Evolutionary conservation across 345 rosid genomes (phyloP).

Genomic region (Mallotus nudiflorus): DNA sequence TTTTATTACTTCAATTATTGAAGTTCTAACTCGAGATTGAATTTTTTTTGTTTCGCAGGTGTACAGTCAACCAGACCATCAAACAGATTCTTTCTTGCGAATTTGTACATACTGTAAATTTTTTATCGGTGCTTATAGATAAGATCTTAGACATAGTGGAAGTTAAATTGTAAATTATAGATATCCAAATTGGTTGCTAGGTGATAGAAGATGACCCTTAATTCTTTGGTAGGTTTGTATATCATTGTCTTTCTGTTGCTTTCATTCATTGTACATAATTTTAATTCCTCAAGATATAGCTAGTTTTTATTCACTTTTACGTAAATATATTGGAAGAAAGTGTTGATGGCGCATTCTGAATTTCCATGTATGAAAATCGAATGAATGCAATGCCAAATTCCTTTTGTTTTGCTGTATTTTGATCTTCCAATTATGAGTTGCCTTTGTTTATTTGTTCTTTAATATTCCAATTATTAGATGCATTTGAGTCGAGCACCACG

Average conservation of each 20-base stretch:
- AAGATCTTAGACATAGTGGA: constrained; percentile 10
- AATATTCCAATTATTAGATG: too few species aligned
- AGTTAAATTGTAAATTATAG: constrained; percentile 25
- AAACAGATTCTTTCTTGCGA: constrained; percentile 36
- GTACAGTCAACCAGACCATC: constrained; percentile 20
- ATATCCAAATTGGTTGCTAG: constrained; percentile 10
- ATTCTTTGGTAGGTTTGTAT: constrained; percentile 25
- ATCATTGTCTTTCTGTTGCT: constrained; percentile 10
- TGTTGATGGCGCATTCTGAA: neutral
- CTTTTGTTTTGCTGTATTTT: too few species aligned
- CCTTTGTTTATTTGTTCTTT: too few species aligned
- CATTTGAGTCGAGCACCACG: too few species aligned
- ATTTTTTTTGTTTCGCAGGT: constrained; percentile 24
- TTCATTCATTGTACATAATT: constrained; percentile 15
- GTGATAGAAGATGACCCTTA: constrained; percentile 8
- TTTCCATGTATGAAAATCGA: too few species aligned
- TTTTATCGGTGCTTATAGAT: constrained; percentile 2
- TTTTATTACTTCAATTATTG: neutral
- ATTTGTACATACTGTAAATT: constrained; percentile 42
- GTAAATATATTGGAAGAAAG: neutral
- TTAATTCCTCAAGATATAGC: neutral
- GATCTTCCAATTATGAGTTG: too few species aligned
- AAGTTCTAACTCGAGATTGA: neutral
- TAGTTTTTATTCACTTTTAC: neutral
- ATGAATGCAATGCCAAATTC: too few species aligned